These are phyloP conservation scores for Barbarea vulgaris DNA, from an alignment of 345 rosid species.

Conservation along the genomic window DNA sequence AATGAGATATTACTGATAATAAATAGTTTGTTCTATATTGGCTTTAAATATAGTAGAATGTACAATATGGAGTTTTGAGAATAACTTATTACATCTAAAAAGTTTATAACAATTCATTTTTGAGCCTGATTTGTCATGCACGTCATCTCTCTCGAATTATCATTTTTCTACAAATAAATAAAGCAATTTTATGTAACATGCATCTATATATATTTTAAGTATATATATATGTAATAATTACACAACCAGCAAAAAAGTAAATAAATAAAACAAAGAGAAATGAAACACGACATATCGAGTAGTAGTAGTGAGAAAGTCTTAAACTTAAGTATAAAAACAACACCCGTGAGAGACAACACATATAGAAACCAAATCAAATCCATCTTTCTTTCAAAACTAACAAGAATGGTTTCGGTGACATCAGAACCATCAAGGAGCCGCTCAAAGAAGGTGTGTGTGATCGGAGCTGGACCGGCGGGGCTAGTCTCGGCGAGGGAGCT, in stretches of 20 bases:
- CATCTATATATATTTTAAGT: neutral
- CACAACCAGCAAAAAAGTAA: constrained; percentile 1
- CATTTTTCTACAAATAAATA: neutral
- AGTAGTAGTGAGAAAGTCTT: constrained; percentile 40
- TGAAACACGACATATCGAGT: constrained; percentile 30
- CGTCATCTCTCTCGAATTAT: neutral
- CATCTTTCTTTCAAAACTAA: constrained; percentile 16
- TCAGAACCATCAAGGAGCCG: constrained; percentile 20
- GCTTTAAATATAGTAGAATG: neutral
- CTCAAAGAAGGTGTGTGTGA: constrained; percentile 76
- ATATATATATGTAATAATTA: neutral
- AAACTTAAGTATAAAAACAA: constrained; percentile 30
- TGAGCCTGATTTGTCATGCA: neutral
- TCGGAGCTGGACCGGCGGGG: constrained; percentile 97
- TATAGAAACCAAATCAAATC: constrained; percentile 14
- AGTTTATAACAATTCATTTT: neutral
- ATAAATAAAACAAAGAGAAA: neutral
- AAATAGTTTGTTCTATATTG: too few species aligned
- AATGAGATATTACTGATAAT: neutral
- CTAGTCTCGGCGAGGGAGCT: constrained; percentile 87
- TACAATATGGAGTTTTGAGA: neutral
- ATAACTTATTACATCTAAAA: neutral
- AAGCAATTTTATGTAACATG: neutral
- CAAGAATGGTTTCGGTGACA: constrained; percentile 33
- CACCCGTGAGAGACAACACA: constrained; percentile 19